Evolutionary conservation across 768 basidiomycete genomes (phyloP), one percentile per base, ranked within the genome.

Genomic region (Ramaria sp.): DNA sequence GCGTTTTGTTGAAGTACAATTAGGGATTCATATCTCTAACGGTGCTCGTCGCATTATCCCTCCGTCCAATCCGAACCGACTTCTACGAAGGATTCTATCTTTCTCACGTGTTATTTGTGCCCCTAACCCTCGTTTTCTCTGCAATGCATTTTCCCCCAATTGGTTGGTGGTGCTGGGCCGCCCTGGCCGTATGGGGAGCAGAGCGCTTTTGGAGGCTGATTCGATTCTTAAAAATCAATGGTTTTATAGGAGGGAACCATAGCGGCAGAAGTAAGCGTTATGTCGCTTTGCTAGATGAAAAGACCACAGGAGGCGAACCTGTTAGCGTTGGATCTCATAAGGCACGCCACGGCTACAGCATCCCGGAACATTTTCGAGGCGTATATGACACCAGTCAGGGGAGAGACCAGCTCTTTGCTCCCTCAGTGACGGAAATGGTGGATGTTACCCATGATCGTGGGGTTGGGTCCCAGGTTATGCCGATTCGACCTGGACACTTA

Each of bases 101-200:
- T 59, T 62, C 77, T 20, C 88, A 90, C 64, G 66, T 89, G 43
- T 63, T 81, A 33, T 73, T 87, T 22, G 79, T 83, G 31, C 77
- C 86, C 42, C 64, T 76, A n/a, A 82, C 80, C 42, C 71, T 90
- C 45, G 68, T 81, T 45, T 71, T 77, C 57, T 74, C 82, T 4
- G 83, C 79, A 17, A 66, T 89, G 0, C 88, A 90, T 64, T 84
- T 88, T 63, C 83, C 83, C 1, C 72, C 77, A 1, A 65, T 86
- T 22, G 76, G 75, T 69, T 80, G 76, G 72, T 89, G 85, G 84
- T 84, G 84, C 59, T 83, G 80, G 71, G 71, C 70, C 13, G 78
- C 87, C 0, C 73, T 84, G 13, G 71, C 65, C 1, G 62, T 87
- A 20, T 90, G 88, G 88, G 65, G 68, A 1, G 75, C 73, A 11